Evolutionary conservation across 352 stramenopile species (phyloP).

Genomic region (Phytophthora sp.): DNA sequence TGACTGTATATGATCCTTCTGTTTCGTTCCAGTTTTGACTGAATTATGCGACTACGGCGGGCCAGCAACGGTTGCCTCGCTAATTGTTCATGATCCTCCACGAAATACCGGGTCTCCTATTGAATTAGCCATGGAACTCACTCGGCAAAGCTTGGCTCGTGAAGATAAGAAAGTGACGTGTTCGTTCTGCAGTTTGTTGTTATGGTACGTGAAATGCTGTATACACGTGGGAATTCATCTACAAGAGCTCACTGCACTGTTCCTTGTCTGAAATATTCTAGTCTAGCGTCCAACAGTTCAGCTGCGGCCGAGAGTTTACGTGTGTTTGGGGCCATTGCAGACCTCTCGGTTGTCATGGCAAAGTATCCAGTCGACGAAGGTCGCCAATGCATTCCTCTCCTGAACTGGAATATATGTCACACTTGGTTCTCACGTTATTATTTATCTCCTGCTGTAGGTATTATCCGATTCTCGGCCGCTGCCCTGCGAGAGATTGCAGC

Average conservation of each 20-base stretch:
- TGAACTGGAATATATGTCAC: background rate
- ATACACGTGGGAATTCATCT: background rate
- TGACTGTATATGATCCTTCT: conserved; percentile 11
- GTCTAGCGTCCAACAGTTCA: conserved; percentile 57
- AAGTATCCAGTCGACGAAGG: conserved; percentile 77
- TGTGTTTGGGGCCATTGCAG: conserved; percentile 58
- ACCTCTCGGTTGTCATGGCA: conserved; percentile 74
- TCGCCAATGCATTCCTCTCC: conserved; percentile 13
- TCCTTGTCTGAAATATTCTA: conserved; percentile 15
- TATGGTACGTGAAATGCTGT: conserved; percentile 49
- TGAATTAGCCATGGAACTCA: conserved; percentile 51
- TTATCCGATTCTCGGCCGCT: conserved; percentile 67
- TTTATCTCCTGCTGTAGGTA: conserved; percentile 35
- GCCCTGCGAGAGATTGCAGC: conserved; percentile 64
- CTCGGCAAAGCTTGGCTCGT: conserved; percentile 58
- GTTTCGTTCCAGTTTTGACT: conserved; percentile 48
- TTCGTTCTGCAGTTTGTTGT: conserved; percentile 61
- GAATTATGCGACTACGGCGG: conserved; percentile 71
- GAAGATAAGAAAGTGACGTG: conserved; percentile 83
- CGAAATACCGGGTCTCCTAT: conserved; percentile 40
- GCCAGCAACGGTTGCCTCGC: conserved; percentile 31
- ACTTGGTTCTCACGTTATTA: background rate
- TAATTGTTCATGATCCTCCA: conserved; percentile 39
- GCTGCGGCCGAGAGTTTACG: conserved; percentile 50
- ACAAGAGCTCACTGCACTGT: conserved; percentile 1